Evolutionary conservation across 768 basidiomycete species (phyloP).

Genomic region (Boletus tomentosulus): DNA sequence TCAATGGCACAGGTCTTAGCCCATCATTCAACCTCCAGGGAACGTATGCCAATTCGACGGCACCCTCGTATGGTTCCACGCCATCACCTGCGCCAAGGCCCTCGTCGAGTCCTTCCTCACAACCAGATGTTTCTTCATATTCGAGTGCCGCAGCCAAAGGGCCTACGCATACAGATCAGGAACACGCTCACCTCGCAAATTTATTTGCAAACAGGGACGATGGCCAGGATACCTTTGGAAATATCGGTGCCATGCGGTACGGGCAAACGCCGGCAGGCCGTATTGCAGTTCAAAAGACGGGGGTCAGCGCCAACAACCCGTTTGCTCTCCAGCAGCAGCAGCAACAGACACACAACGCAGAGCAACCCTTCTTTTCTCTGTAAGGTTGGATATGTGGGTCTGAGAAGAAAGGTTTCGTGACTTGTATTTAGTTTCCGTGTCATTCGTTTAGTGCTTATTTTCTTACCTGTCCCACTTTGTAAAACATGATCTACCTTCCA

Average conservation of each 20-base stretch:
- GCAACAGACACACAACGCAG: conserved; percentile 40
- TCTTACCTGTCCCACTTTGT: not conserved
- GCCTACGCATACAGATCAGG: conserved; percentile 56
- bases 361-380: conserved; percentile 81
- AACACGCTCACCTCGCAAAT: conserved; percentile 68
- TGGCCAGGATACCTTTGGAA: conserved; percentile 95
- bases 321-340: conserved; percentile 52
- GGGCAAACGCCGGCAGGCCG: conserved; percentile 56
- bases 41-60: conserved; percentile 52
- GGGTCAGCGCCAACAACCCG: conserved; percentile 53
- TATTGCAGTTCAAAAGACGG: conserved; percentile 44
- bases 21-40: conserved; percentile 68
- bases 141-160: conserved; percentile 14
- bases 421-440: conserved; percentile 11
- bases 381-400: conserved; percentile 29
- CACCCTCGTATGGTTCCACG: conserved; percentile 30
- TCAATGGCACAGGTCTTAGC: conserved; percentile 28
- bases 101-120: conserved; percentile 35
- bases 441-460: conserved; percentile 17
- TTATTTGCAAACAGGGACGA: conserved; percentile 88
- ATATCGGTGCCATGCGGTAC: conserved; percentile 73
- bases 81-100: conserved; percentile 42
- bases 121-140: conserved; percentile 31
- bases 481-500: conserved; percentile 10
- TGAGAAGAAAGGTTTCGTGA: not conserved